phyloP scores from a whole-genome alignment of 441 rosid genomes.

The Jatropha multifida region DNA sequence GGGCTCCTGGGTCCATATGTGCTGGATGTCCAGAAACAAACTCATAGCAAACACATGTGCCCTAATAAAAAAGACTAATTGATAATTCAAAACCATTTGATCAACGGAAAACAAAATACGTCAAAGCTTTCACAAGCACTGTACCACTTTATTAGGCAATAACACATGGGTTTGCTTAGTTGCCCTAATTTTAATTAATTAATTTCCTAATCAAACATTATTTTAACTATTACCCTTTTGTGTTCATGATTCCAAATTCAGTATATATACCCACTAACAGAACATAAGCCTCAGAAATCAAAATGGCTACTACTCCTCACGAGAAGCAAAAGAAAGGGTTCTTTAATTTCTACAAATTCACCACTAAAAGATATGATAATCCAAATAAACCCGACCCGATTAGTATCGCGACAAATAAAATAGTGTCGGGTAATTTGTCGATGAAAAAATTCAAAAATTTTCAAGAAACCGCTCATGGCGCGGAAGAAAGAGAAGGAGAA shows the following conservation, averaged over 20 bases:
- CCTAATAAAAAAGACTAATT: not conserved
- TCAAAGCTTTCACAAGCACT: conserved; percentile 27
- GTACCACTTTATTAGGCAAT: conserved; percentile 28
- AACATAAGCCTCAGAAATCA: conserved; percentile 11
- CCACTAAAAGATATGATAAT: conserved; percentile 15
- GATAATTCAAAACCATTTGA: not conserved
- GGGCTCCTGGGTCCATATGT: conserved; percentile 16
- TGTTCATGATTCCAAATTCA: conserved; percentile 27
- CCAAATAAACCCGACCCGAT: conserved; percentile 22
- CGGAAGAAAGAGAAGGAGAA: conserved; percentile 20
- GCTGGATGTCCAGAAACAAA: conserved; percentile 28
- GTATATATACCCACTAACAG: not conserved
- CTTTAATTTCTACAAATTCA: conserved; percentile 36
- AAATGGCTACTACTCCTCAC: conserved; percentile 38
- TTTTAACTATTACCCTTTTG: conserved; percentile 21
- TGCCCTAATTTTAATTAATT: conserved; percentile 5
- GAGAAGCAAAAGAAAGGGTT: conserved; percentile 45
- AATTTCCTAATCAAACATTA: conserved; percentile 26
- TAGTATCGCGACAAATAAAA: conserved; percentile 4
- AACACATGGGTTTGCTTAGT: conserved; percentile 58
- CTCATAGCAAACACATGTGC: conserved; percentile 32
- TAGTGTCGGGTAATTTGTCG: conserved; percentile 21
- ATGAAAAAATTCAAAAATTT: conserved; percentile 25
- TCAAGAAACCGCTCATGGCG: conserved; percentile 25
- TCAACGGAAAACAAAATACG: conserved; percentile 18